Conservation (phyloP, 148 eudicot genomes). For the Salicornia ramosissima region DNA sequence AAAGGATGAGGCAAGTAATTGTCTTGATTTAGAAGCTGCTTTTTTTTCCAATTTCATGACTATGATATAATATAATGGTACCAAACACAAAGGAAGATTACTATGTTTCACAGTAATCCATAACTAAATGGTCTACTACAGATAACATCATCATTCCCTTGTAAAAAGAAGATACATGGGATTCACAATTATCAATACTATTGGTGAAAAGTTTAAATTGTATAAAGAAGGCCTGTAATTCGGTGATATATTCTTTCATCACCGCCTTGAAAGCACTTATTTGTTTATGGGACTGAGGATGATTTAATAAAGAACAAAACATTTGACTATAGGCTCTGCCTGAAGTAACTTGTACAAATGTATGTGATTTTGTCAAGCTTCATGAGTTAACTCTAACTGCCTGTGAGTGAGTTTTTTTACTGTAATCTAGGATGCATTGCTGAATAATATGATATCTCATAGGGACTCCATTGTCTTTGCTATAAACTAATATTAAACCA, state of each 20-base stretch:
- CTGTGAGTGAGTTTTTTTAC: not conserved
- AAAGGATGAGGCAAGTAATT: constrained; percentile 65
- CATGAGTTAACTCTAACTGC: not conserved
- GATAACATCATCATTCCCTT: not conserved
- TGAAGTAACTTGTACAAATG: too few species aligned
- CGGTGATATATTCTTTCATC: too few species aligned
- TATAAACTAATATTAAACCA: not conserved
- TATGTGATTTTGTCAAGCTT: not conserved
- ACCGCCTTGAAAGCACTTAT: too few species aligned
- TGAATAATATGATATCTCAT: not conserved
- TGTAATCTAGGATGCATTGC: not conserved
- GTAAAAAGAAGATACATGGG: not conserved
- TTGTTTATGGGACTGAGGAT: not conserved
- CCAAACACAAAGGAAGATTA: not conserved
- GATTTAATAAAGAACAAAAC: not conserved
- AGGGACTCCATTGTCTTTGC: not conserved
- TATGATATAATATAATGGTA: not conserved
- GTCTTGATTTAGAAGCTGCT: not conserved
- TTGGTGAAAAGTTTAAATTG: too few species aligned
- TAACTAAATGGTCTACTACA: not conserved
- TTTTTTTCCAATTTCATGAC: not conserved
- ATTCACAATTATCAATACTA: too few species aligned
- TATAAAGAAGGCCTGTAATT: too few species aligned
- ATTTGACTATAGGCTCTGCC: not conserved
- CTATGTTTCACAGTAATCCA: not conserved